Evolutionary conservation across 345 rosid genomes (phyloP).

Genomic region (Aethionema arabicum): DNA sequence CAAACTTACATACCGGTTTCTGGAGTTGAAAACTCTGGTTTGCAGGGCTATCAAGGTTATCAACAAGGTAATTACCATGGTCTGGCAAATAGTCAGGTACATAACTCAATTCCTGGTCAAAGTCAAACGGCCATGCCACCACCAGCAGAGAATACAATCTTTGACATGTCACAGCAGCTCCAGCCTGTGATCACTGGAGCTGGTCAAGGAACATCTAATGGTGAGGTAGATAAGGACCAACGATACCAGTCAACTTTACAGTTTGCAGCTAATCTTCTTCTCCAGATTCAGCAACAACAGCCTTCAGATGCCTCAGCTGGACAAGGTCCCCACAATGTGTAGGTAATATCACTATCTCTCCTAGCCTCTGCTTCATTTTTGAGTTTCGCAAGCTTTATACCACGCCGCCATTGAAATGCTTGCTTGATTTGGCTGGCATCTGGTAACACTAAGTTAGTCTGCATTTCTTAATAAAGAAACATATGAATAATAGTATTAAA

Average conservation of each 20-base stretch:
- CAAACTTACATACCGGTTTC: constrained; percentile 47
- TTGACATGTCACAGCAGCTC: constrained; percentile 46
- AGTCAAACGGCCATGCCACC: constrained; percentile 46
- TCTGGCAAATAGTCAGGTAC: constrained; percentile 49
- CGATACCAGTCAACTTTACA: constrained; percentile 89
- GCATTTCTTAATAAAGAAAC: neutral
- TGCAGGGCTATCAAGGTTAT: constrained; percentile 44
- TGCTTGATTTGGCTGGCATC: neutral
- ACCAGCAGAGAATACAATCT: constrained; percentile 42
- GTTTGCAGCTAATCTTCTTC: constrained; percentile 91
- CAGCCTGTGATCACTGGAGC: constrained; percentile 53
- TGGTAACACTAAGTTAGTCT: neutral
- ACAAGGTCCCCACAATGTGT: constrained; percentile 31
- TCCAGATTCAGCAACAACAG: constrained; percentile 64
- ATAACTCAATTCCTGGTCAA: constrained; percentile 45
- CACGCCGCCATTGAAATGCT: neutral
- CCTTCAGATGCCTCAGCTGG: constrained; percentile 44
- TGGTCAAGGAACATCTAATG: constrained; percentile 51
- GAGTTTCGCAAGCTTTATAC: neutral
- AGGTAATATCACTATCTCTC: constrained; percentile 40
- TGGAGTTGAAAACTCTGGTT: constrained; percentile 45
- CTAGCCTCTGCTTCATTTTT: neutral
- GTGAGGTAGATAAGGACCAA: constrained; percentile 80
- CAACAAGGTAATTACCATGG: constrained; percentile 44
- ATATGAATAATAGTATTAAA: neutral